Evolutionary conservation across 257 asterid genomes (phyloP), one percentile per base, ranked within the genome.

Genomic region (Dorcoceras hygrometricum): DNA sequence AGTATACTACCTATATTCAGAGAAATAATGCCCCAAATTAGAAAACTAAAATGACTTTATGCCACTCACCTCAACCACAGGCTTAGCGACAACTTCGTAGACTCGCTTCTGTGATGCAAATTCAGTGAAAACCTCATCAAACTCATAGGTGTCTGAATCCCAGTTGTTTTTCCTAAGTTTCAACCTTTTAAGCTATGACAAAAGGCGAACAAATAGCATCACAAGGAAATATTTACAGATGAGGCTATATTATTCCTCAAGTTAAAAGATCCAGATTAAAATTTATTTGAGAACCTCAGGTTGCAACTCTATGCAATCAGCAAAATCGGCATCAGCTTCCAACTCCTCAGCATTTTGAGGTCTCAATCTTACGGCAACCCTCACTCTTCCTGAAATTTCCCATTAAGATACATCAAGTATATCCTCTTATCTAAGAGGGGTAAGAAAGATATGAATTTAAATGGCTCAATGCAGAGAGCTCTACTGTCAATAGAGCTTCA

Each of bases 321-420:
- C 98, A 83, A 94, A 94, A 84, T 94, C 99, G 75, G 98, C 96
- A 87, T 94, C 99, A 19, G 99, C 96, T 64, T 67, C 95, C 83
- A 78, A 71, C 79, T 94, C 99, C 77, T 90, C 96, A 31, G 89
- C 85, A 81, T 94, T 94, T 63, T 85, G 91, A 73, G 99, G 99
- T 51, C 99, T 85, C 75, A 90, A 80, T 78, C 99, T 78, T 54
- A 94, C 96, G 67, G 98, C 89, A 63, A 94, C 99, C 59, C 99
- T 81, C 39, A 94, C 99, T 83, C 99, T 87, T 77, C 98, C 99
- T 6, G 95, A 86, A 69, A 90, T 95, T 90, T 73, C 65, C 59
- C 82, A 67, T 65, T 57, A 67, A 65, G 59, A 58, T 67, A 61
- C 27, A 75, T 29, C 39, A 65, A 77, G 69, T 28, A n/a, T 58